Base-by-base conservation (phyloP, 805 yeast genomes). In the Lipomyces lipofer region DNA sequence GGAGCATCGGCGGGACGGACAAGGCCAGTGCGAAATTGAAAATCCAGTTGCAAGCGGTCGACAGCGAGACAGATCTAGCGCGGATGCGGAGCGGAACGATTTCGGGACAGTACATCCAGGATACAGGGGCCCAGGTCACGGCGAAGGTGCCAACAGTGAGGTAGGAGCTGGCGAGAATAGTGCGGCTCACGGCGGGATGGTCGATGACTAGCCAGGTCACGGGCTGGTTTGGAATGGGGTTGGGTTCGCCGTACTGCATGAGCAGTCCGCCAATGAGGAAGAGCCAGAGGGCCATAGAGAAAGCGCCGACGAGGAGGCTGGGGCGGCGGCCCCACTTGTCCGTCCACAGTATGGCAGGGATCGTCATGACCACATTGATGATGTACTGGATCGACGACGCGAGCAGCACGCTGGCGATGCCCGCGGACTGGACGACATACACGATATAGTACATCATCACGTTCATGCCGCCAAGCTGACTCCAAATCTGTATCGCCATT, bases 381-480 rank as follows among this genome's bases (percentile, higher is more conserved):
- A 75, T 74, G 52, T 80, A 74, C 0, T 84, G 83, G 2, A 83
- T 81, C 43, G 78, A 66, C n/a, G 86, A 62, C 25, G 60, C 67
- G 19, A 64, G 75, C 17, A 68, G 65, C 17, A 72, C 69, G 28
- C 75, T 80, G 15, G 80, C 79, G 46, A 78, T 66, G 8, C 74
- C 66, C 48, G 75, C 69, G 8, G 81, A 70, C 27, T 68, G 64
- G 24, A 75, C 64, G 42, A 81, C 78, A 65, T 78, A 72, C 4
- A 83, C 83, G 0, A 85, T 83, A 59, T 81, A 82, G 63, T 80
- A 82, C 1, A 82, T 74, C 32, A 82, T 78, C 49, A 81, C 73
- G 63, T 82, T 82, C 59, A 81, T 81, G 51, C 97, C 97, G 7
- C 95, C 82, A 66, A 88, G 82, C 73, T 91, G 97, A 71, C 91